Evolutionary conservation across 1,139 yeast genomes (phyloP).

Genomic region (Saccharomyces uvarum): DNA sequence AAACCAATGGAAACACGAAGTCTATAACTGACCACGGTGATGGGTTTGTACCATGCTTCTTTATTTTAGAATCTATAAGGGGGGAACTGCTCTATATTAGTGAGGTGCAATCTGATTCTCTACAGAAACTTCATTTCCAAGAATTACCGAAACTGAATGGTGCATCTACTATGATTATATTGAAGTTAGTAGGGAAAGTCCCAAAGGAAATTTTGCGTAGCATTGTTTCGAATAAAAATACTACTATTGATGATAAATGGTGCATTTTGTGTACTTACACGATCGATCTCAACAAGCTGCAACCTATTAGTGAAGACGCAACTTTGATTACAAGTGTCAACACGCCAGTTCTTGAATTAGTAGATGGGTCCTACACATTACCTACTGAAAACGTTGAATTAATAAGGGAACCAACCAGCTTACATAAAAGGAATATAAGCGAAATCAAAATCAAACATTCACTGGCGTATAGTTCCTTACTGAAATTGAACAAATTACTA

Average conservation of each 20-base stretch:
- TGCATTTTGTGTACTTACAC: constrained; percentile 8
- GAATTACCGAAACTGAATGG: constrained; percentile 16
- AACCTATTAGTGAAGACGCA: constrained; percentile 10
- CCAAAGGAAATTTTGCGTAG: constrained; percentile 12
- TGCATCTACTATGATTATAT: constrained; percentile 11
- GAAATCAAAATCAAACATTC: constrained; percentile 11
- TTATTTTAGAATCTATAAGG: constrained; percentile 18
- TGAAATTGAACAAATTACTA: constrained; percentile 24
- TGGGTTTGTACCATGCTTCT: constrained; percentile 16
- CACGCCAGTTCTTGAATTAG: constrained; percentile 11
- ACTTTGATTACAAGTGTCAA: constrained; percentile 6
- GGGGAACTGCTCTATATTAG: constrained; percentile 23
- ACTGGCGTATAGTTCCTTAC: constrained; percentile 21
- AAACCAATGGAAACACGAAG: constrained; percentile 2
- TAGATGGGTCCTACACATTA: constrained; percentile 21
- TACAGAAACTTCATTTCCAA: constrained; percentile 18
- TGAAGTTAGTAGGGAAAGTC: constrained; percentile 18
- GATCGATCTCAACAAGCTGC: constrained; percentile 16
- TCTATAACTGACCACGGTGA: background rate
- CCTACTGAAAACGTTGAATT: background rate
- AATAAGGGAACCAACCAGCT: background rate
- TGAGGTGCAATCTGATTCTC: constrained; percentile 20
- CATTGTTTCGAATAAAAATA: background rate
- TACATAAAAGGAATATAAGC: constrained; percentile 3
- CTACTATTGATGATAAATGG: constrained; percentile 15